phyloP scores from a whole-genome alignment of 1,284 basidiomycete genomes.

The Puccinia novopanici region DNA sequence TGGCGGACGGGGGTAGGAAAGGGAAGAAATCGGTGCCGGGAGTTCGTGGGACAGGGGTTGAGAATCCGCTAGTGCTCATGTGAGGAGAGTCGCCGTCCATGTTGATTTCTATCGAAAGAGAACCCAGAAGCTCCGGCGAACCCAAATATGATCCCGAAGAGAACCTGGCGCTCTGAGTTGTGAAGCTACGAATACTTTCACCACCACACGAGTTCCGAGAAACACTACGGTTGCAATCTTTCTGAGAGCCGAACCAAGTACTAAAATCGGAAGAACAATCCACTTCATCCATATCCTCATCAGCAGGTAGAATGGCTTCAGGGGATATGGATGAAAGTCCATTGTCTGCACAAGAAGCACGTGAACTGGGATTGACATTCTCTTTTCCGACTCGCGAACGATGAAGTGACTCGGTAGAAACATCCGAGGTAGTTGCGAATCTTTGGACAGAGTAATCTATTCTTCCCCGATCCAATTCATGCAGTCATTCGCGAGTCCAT shows the following conservation, averaged over 20 bases:
- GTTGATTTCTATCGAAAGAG: neutral
- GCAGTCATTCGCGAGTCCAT: slow-evolving; percentile 26
- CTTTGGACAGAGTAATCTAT: neutral
- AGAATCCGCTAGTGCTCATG: slow-evolving; percentile 6
- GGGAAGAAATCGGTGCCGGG: slow-evolving; percentile 12
- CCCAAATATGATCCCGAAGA: neutral
- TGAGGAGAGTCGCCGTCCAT: neutral
- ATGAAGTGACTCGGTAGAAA: neutral
- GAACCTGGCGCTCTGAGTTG: neutral
- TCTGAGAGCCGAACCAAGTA: slow-evolving; percentile 3
- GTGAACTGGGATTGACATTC: neutral
- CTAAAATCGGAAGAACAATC: neutral
- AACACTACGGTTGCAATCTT: neutral
- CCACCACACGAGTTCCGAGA: neutral
- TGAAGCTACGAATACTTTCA: neutral
- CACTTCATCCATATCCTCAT: neutral
- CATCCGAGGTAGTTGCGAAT: neutral
- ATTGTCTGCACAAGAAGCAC: too few relatives aligned
- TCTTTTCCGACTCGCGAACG: neutral
- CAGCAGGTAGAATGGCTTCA: too few relatives aligned
- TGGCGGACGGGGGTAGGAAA: neutral
- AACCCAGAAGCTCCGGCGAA: neutral
- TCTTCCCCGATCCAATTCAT: slow-evolving; percentile 19
- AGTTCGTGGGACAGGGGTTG: neutral
- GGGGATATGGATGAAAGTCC: too few relatives aligned